A percentile compares a stretch with the other conserved stretches of the same genome.
phyloP scores from a whole-genome alignment of 345 rosid species.

The Syzygium oleosum region DNA sequence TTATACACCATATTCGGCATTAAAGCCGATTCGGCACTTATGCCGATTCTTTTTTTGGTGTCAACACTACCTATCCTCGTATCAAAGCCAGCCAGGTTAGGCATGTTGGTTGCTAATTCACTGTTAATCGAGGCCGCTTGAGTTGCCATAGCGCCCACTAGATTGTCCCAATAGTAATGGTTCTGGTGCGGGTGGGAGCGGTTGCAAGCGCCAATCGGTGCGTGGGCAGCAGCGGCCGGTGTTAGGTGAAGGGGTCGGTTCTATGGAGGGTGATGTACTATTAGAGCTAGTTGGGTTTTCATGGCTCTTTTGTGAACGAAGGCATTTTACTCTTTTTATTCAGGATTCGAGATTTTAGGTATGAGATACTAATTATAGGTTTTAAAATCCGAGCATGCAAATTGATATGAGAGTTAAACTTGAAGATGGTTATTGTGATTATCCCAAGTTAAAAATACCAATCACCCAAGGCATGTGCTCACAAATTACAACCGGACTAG shows the following conservation, averaged over 20 bases:
- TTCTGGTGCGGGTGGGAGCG: neutral
- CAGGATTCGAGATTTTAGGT: neutral
- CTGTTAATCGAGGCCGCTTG: neutral
- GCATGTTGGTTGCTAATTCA: neutral
- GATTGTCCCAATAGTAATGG: neutral
- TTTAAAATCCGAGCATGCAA: neutral
- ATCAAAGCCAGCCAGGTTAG: neutral
- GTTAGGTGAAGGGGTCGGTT: neutral
- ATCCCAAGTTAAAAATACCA: neutral
- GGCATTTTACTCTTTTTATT: neutral
- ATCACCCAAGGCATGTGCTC: neutral
- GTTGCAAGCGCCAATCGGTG: too few relatives aligned
- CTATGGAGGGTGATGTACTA: rapidly evolving
- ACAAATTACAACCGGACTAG: neutral
- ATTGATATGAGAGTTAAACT: neutral
- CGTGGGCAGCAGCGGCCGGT: neutral
- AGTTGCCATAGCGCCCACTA: neutral
- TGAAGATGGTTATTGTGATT: neutral
- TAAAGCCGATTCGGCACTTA: too few relatives aligned
- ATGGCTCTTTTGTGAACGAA: neutral
- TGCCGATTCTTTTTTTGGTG: too few relatives aligned
- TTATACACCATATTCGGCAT: too few relatives aligned
- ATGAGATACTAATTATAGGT: neutral
- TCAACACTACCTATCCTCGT: neutral
- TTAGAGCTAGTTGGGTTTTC: neutral